Percentiles rank a stretch among this genome's conserved stretches.
Conservation (phyloP, 495 filamentous ascomycete species). For the Aspergillus kassunensis region DNA sequence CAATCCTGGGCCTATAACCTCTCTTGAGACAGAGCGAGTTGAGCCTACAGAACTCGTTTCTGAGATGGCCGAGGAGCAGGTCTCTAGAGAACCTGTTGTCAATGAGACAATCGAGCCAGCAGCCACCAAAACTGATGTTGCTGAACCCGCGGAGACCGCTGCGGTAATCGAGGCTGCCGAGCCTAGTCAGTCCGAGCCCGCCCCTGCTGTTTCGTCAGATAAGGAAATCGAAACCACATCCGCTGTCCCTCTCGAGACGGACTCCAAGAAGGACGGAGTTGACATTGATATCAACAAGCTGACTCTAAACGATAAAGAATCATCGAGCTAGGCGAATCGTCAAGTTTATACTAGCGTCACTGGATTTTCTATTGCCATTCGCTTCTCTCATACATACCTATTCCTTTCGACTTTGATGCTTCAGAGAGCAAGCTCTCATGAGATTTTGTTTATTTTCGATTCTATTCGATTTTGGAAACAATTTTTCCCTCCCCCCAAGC, state of each 20-base stretch:
- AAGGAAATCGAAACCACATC: background rate
- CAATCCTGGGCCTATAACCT: too few species aligned
- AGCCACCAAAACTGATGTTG: background rate
- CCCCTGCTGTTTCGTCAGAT: background rate
- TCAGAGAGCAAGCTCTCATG: conserved; percentile 7
- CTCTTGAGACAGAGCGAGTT: too few species aligned
- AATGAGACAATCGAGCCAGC: background rate
- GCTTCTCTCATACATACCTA: conserved; percentile 24
- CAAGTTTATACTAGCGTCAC: background rate
- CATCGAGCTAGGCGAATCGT: background rate
- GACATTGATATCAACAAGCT: conserved; percentile 31
- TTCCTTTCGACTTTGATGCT: conserved; percentile 18
- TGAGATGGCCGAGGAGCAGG: conserved; percentile 5
- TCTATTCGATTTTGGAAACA: conserved; percentile 6
- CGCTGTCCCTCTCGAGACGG: conserved; percentile 6
- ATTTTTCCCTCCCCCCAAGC: conserved; percentile 6
- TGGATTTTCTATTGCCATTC: background rate
- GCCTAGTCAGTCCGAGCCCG: background rate
- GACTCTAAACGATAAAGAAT: conserved; percentile 22
- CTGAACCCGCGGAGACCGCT: background rate
- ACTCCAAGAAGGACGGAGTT: conserved; percentile 18
- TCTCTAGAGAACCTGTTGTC: background rate
- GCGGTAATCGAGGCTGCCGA: background rate
- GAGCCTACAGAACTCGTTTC: conserved; percentile 4
- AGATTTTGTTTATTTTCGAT: conserved; percentile 5